Base-by-base conservation (phyloP, 1,139 yeast genomes). In the Yamadazyma dendronema region DNA sequence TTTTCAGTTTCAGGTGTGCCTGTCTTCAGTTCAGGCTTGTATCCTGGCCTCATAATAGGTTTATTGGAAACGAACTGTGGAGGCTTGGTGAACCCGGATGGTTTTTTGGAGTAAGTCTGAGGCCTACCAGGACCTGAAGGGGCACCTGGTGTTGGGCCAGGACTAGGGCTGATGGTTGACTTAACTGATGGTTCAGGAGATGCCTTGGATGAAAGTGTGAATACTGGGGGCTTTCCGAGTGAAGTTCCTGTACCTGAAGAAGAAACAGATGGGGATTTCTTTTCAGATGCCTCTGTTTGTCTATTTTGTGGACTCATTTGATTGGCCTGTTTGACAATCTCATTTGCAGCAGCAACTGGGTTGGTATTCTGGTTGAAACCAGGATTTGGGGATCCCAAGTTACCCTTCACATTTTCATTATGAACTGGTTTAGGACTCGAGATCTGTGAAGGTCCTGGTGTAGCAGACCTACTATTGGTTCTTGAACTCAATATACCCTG, bases 11-110 rank as follows among this genome's bases (percentile, higher is more conserved):
- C 35, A 17, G 36, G 32, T 14, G 39, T 29, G 12, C 37, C 11
- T n/a, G n/a, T n/a, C n/a, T n/a, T n/a, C n/a, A n/a, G n/a, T 11
- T 38, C 40, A 3, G 47, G 43, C 30, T 43, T 44, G 13, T 42
- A 46, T 3, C 48, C 49, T 13, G 50, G 50, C 16, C 50, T 28
- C 7, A 37, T 14, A 5, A 43, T 45, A 2, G 62, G 62, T 41
- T 62, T 64, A 31, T 56, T 61, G 9, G 68, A 55, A 12, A 60
- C 42, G 37, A 62, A 63, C 38, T 58, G 66, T 11, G 69, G 68
- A 16, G 69, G 66, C 34, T 57, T 55, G 2, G 59, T 41, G 30
- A 62, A 49, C 43, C 40, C 32, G 23, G 48, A 34, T 23, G 51
- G 50, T 29, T 58, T 57, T 29, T 58, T 57, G 9, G 61, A 53